Evolutionary conservation across 2,329 filamentous ascomycete species (phyloP).

Genomic region (Botryotinia convoluta): DNA sequence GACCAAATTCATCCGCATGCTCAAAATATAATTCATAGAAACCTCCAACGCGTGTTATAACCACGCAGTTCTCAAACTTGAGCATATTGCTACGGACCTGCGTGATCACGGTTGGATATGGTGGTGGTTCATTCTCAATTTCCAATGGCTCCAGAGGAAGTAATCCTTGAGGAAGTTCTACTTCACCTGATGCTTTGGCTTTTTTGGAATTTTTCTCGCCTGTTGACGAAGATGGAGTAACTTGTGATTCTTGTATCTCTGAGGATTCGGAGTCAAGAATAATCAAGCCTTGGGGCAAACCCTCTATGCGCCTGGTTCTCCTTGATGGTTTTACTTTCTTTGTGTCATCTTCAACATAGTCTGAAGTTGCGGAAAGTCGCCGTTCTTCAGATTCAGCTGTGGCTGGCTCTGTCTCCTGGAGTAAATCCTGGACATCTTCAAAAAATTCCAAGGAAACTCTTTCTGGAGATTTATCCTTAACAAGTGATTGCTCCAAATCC

Average conservation of each 20-base stretch:
- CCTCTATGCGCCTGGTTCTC: not conserved
- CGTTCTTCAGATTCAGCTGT: not conserved
- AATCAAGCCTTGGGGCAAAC: slow-evolving; percentile 20
- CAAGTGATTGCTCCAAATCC: slow-evolving; percentile 31
- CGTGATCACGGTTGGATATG: slow-evolving; percentile 83
- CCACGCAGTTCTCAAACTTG: slow-evolving; percentile 84
- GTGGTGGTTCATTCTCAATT: slow-evolving; percentile 45
- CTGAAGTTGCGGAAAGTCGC: not conserved
- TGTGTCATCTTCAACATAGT: not conserved
- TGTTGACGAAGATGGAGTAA: not conserved
- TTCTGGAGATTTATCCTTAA: not conserved
- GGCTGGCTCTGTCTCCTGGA: not conserved
- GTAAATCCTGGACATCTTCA: slow-evolving; percentile 2
- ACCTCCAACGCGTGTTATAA: slow-evolving; percentile 87
- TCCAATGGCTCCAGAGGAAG: slow-evolving; percentile 41
- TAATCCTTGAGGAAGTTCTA: slow-evolving; percentile 53
- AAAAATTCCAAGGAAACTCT: not conserved
- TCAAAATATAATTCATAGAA: slow-evolving; percentile 99
- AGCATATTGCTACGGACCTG: slow-evolving; percentile 87
- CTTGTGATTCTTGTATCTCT: slow-evolving; percentile 4
- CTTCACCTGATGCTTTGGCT: not conserved
- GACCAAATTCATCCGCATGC: slow-evolving; percentile 85
- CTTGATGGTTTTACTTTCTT: not conserved
- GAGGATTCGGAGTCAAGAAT: not conserved
- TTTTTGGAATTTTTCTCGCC: not conserved